These are phyloP conservation scores for Fusarium torulosum DNA, from an alignment of 2,329 filamentous ascomycete genomes.

Conservation along the genomic window DNA sequence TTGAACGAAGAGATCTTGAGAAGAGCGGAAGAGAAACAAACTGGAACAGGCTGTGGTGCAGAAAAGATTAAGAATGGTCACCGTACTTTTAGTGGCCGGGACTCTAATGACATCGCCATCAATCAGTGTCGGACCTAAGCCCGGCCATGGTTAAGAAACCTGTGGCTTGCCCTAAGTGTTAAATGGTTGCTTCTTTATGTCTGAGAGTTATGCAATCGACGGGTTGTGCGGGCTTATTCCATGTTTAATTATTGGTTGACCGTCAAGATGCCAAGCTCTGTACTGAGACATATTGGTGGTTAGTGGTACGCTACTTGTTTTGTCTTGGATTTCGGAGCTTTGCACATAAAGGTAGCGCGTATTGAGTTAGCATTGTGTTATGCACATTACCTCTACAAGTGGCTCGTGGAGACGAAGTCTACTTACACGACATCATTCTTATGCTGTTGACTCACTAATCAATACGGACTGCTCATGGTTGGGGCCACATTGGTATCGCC, in stretches of 20 bases:
- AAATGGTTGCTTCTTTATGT: not conserved
- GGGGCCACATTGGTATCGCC: no score
- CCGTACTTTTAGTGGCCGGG: conserved; percentile 9
- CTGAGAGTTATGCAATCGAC: conserved; percentile 4
- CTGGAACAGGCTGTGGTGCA: conserved; percentile 6
- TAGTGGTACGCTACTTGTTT: no score
- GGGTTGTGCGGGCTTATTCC: not conserved
- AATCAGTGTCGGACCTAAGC: conserved; percentile 8
- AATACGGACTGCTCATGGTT: no score
- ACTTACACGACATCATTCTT: no score
- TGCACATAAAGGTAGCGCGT: no score
- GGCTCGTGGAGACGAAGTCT: no score
- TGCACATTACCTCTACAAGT: no score
- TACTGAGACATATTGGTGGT: not conserved
- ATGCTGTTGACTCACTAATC: no score
- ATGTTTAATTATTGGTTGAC: not conserved
- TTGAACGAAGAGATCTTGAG: not conserved
- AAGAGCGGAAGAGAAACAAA: not conserved
- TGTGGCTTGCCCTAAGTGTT: conserved; percentile 1
- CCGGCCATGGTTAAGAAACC: conserved; percentile 1
- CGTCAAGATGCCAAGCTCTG: not conserved
- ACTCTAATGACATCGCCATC: conserved; percentile 13
- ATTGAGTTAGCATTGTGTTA: no score
- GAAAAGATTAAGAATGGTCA: not conserved
- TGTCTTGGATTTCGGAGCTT: no score